A percentile compares a stretch with the other conserved stretches of the same genome.
phyloP scores from a whole-genome alignment of 176 grass and related monocot genomes.

The Alopecurus myosuroides region DNA sequence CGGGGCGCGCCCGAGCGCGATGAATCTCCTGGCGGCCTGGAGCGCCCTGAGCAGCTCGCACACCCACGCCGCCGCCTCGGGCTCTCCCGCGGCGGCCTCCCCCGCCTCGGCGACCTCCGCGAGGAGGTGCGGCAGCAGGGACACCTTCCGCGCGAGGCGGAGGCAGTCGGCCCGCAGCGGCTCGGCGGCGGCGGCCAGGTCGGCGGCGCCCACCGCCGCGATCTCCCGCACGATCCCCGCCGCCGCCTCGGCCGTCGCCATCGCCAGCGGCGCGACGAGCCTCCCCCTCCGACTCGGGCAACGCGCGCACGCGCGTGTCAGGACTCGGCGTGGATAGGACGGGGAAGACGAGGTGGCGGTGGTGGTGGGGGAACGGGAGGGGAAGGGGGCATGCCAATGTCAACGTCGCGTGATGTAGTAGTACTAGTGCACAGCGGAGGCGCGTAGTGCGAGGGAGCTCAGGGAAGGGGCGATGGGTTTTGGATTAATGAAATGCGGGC shows the following conservation, averaged over 20 bases:
- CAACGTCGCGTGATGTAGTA: conserved; percentile 10
- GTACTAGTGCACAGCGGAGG: background rate
- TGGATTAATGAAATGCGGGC: conserved; percentile 25
- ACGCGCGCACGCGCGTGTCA: conserved; percentile 1
- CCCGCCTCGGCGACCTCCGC: conserved; percentile 57
- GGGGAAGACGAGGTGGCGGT: background rate
- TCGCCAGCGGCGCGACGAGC: background rate
- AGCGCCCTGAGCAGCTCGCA: conserved; percentile 61
- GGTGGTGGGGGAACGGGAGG: background rate
- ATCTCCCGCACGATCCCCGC: conserved; percentile 53
- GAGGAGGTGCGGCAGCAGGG: conserved; percentile 74
- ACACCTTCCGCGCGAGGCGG: conserved; percentile 74
- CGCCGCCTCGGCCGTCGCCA: conserved; percentile 31
- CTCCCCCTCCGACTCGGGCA: background rate
- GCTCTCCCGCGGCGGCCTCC: background rate
- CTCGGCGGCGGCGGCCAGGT: conserved; percentile 43
- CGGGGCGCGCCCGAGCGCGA: conserved; percentile 38
- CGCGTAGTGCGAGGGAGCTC: conserved; percentile 32
- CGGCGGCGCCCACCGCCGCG: conserved; percentile 45
- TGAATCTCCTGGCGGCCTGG: conserved; percentile 53
- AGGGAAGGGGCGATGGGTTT: background rate
- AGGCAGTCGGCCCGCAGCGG: conserved; percentile 66
- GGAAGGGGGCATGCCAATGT: conserved; percentile 39
- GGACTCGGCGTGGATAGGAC: conserved; percentile 22
- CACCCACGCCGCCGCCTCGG: conserved; percentile 28